Evolutionary conservation across 2,329 filamentous ascomycete genomes (phyloP), one percentile per base, ranked within the genome.

Genomic region (Neofusicoccum sp.): DNA sequence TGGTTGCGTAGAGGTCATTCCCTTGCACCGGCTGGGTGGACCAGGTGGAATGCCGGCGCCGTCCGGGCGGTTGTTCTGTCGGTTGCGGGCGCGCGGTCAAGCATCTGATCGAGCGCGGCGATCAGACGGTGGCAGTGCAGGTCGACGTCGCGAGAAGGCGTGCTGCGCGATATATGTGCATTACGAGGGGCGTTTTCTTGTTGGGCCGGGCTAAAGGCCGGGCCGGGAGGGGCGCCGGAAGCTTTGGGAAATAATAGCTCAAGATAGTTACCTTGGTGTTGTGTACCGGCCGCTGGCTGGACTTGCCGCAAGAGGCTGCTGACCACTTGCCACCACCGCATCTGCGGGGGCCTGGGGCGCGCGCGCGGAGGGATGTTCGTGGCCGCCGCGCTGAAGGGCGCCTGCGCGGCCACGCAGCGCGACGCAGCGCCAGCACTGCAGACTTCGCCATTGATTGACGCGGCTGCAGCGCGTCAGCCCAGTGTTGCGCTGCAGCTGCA

Each of bases 91-190:
- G 38, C n/a, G 49, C n/a, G 51, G n/a, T 31, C 28, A 28, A 36
- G 49, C 49, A 54, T 40, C 36, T 54, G 51, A 56, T 56, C 51
- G 51, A 3, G 7, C 28, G 20, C 12, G 26, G n/a, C 51, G 51
- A 56, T 56, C 51, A 56, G 51, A 43, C 4, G 51, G 51, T 56
- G 51, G 51, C 51, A 56, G 51, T 56, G 51, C 51, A 31, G 33
- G 33, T 28, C 48, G 9, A 11, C 30, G 11, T 16, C 7, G 34
- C 26, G 11, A 28, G 24, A 8, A 31, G 51, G 38, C 33, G 51
- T 14, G 51, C 26, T 56, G 51, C 51, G 51, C 51, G 51, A 40
- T 56, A 48, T 40, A 58, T 48, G 43, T 48, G 56, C 20, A 20
- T 28, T 38, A 28, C 9, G 40, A 12, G 24, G 54, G 56, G 41